Conservation (phyloP, 352 stramenopile species). For the Pythium brachiatum region DNA sequence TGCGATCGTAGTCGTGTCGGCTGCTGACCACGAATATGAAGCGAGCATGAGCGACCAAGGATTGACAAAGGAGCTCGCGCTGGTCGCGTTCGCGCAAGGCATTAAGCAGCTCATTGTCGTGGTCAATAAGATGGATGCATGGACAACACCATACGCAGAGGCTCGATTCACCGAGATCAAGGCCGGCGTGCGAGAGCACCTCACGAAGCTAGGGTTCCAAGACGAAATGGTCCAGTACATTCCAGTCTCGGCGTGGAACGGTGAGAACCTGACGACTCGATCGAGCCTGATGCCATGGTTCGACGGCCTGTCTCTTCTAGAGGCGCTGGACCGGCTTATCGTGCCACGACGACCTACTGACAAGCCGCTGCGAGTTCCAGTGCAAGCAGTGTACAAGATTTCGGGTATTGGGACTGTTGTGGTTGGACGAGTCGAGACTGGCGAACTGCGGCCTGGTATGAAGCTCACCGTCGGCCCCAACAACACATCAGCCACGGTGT, state of each 20-base stretch:
- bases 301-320: slow-evolving; percentile 89
- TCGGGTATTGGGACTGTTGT: slow-evolving; percentile 95
- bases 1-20: slow-evolving; percentile 94
- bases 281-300: slow-evolving; percentile 97
- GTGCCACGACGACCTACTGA: slow-evolving; percentile 90
- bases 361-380: slow-evolving; percentile 95
- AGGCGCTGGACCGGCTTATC: slow-evolving; percentile 91
- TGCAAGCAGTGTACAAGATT: slow-evolving; percentile 99
- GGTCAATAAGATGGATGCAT: slow-evolving; percentile 99
- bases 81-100: slow-evolving; percentile 96
- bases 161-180: slow-evolving; percentile 95
- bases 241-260: slow-evolving; percentile 95
- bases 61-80: slow-evolving; percentile 94
- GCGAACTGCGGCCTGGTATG: slow-evolving; percentile 94
- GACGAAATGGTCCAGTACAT: slow-evolving; percentile 94
- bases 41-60: slow-evolving; percentile 90
- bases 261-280: slow-evolving; percentile 97
- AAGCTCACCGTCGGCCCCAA: slow-evolving; percentile 88
- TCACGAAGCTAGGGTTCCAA: slow-evolving; percentile 98
- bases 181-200: slow-evolving; percentile 86
- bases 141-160: slow-evolving; percentile 92
- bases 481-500: slow-evolving; percentile 91
- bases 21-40: slow-evolving; percentile 90
- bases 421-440: slow-evolving; percentile 97
- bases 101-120: slow-evolving; percentile 98